Evolutionary conservation across 139 green algal species (phyloP).

Genomic region (Chlamydomonas eustigma): DNA sequence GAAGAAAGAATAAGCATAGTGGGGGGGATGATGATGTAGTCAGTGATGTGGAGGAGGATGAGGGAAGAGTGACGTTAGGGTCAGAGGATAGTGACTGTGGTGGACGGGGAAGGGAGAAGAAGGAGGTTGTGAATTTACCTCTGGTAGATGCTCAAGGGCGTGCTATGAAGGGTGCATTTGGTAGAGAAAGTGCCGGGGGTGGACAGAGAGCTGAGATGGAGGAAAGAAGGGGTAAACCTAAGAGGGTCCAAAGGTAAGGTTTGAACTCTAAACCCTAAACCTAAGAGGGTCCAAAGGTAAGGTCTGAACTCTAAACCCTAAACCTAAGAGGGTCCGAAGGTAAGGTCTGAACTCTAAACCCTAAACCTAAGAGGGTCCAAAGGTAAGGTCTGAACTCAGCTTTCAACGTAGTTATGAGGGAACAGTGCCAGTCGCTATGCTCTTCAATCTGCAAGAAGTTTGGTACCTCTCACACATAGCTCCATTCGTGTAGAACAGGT

Average conservation of each 20-base stretch:
- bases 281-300: slow-evolving; percentile 11
- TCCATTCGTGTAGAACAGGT: too few species aligned
- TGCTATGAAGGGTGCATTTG: slow-evolving; percentile 77
- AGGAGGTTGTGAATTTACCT: slow-evolving; percentile 8
- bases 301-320: not conserved
- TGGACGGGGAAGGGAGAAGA: too few species aligned
- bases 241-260: slow-evolving; percentile 9
- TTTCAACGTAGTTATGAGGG: too few species aligned
- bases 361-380: slow-evolving; percentile 6
- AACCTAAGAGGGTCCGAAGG: slow-evolving; percentile 5
- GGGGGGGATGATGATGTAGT: not conserved
- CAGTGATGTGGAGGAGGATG: not conserved
- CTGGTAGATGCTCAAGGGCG: slow-evolving; percentile 44
- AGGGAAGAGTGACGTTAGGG: not conserved
- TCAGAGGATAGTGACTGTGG: not conserved
- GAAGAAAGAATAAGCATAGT: not conserved
- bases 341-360: not conserved
- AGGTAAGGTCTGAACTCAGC: slow-evolving; percentile 2
- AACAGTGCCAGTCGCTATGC: too few species aligned
- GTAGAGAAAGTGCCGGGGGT: slow-evolving; percentile 50
- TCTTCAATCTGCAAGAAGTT: too few species aligned
- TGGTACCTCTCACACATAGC: too few species aligned
- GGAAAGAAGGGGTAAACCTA: too few species aligned
- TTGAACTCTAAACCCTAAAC: not conserved
- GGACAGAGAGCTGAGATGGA: not conserved